These are phyloP conservation scores for Cadophora malorum DNA, from an alignment of 2,329 filamentous ascomycete genomes.

Conservation along the genomic window DNA sequence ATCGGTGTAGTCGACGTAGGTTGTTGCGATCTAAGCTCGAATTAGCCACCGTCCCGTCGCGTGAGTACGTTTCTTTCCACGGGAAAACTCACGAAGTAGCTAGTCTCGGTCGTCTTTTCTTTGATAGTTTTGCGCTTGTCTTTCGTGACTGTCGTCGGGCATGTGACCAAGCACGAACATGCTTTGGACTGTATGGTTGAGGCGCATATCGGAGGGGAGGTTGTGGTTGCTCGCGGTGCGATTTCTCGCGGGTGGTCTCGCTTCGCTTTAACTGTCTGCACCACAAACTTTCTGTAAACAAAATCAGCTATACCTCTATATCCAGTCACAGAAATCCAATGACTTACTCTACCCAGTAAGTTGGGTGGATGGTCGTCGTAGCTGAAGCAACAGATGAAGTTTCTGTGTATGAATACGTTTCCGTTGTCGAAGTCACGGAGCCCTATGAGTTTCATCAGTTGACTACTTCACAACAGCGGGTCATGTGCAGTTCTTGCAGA, in stretches of 20 bases:
- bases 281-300: not conserved
- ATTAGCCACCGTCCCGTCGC: not conserved
- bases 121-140: conserved; percentile 19
- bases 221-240: not conserved
- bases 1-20: conserved; percentile 6
- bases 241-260: not conserved
- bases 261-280: not conserved
- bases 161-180: conserved; percentile 17
- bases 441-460: not conserved
- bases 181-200: not conserved
- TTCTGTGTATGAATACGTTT: not conserved
- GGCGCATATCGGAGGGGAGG: not conserved
- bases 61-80: not conserved
- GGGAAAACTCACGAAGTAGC: conserved; percentile 7
- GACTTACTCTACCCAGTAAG: conserved; percentile 8
- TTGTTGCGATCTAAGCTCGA: not conserved
- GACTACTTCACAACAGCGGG: not conserved
- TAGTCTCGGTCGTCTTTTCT: conserved; percentile 20
- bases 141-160: conserved; percentile 18
- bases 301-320: not conserved
- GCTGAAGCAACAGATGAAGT: not conserved
- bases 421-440: not conserved
- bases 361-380: not conserved
- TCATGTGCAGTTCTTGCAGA: not conserved
- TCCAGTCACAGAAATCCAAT: no score